Evolutionary conservation across 2,329 filamentous ascomycete genomes (phyloP), one percentile per base, ranked within the genome.

Genomic region (Curvularia eragrostidis): DNA sequence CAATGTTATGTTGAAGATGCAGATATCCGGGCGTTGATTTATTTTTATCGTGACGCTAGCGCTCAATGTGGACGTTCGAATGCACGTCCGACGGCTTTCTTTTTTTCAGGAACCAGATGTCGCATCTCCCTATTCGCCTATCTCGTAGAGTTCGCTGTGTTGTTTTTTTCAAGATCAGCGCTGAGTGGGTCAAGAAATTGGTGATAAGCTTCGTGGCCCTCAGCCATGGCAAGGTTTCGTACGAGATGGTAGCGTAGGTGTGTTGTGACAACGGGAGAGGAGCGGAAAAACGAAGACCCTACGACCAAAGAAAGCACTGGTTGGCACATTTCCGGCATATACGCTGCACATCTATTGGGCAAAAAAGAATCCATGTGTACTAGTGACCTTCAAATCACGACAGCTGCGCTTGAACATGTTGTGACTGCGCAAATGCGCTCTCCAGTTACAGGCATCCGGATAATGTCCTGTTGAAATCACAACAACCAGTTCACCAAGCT

Each of bases 251-350:
- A n/a, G 34, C 26, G 39, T 51, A 32, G 24, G n/a, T 32, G 41
- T 54, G 49, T 43, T 38, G 49, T 54, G 36, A 24, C 43, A 18
- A 39, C 38, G 38, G 36, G 54, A 47, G 34, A 18, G 44, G 38
- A 21, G 8, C 18, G 39, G 26, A 32, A 54, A 30, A 36, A 43
- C 38, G 21, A 47, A 48, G 36, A 9, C 30, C 23, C 23, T 4
- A 19, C n/a, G 24, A n/a, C 43, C 44, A 34, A 53, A 57, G 44
- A 43, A 36, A 36, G 54, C 24, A 36, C 44, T 54, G 32, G 50
- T 28, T 38, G 13, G 18, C 10, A 32, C 36, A 36, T 6, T 54
- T 39, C 39, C 3, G 43, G 54, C 23, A 26, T 57, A 48, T 36
- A 24, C 24, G 30, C n/a, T 13, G 4, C 9, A 36, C 30, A 38